A percentile compares a stretch with the other conserved stretches of the same genome.
Evolutionary conservation across 345 rosid genomes (phyloP).

Genomic region (Ceriops zippeliana): DNA sequence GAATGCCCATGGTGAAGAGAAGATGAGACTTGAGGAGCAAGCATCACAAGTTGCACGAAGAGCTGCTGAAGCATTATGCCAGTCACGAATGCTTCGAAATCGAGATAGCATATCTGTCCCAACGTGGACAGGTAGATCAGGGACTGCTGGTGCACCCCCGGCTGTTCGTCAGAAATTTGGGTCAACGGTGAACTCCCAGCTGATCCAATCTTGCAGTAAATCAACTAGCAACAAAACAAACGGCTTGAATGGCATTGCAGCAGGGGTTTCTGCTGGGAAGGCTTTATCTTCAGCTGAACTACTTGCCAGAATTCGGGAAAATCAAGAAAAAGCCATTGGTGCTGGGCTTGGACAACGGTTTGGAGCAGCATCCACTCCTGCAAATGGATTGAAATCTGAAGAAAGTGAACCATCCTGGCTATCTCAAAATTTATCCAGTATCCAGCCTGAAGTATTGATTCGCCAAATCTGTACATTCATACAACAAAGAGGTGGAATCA

Average conservation of each 20-base stretch:
- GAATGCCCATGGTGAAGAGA: constrained; percentile 70
- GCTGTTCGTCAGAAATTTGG: constrained; percentile 70
- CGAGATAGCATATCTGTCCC: constrained; percentile 79
- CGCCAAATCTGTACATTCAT: constrained; percentile 79
- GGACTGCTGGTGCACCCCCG: constrained; percentile 87
- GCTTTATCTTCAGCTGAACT: constrained; percentile 81
- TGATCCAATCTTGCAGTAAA: constrained; percentile 40
- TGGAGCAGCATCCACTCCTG: constrained; percentile 38
- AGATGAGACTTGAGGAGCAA: constrained; percentile 80
- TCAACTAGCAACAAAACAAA: constrained; percentile 35
- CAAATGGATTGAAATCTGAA: constrained; percentile 19
- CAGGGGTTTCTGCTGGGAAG: constrained; percentile 77
- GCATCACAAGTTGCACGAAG: constrained; percentile 86
- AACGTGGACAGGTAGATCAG: constrained; percentile 95
- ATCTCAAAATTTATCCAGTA: constrained; percentile 20
- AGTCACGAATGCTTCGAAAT: constrained; percentile 79
- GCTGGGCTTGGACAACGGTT: constrained; percentile 53
- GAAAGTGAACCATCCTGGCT: constrained; percentile 35
- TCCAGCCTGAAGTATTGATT: constrained; percentile 79
- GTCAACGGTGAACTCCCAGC: constrained; percentile 51
- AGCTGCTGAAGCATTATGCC: constrained; percentile 93
- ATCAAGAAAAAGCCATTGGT: constrained; percentile 61
- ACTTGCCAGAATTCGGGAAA: constrained; percentile 73
- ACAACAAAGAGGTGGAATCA: constrained; percentile 70
- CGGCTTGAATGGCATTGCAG: constrained; percentile 45